Evolutionary conservation across 2,329 filamentous ascomycete genomes (phyloP).

Genomic region (Colletotrichum sp.): DNA sequence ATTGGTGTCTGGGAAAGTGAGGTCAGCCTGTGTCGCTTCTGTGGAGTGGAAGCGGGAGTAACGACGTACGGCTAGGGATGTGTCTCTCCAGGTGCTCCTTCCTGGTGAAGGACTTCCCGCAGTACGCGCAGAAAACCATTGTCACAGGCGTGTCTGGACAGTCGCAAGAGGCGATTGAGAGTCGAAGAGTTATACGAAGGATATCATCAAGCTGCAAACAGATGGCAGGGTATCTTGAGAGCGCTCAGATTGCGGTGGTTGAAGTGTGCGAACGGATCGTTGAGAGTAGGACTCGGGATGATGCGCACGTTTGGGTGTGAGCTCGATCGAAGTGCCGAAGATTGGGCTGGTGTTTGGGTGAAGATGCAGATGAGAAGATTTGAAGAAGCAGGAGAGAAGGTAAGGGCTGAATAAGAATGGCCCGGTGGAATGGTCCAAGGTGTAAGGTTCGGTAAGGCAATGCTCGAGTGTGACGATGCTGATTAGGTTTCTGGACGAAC

Average conservation of each 20-base stretch:
- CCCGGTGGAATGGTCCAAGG: not conserved
- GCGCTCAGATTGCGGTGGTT: not conserved
- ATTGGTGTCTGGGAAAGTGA: conserved; percentile 49
- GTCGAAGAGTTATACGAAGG: not conserved
- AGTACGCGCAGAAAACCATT: conserved; percentile 58
- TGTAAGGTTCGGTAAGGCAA: not conserved
- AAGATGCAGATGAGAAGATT: not conserved
- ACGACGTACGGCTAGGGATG: conserved; percentile 53
- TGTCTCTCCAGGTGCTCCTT: conserved; percentile 63
- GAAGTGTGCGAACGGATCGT: not conserved
- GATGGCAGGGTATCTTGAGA: not conserved
- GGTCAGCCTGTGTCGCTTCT: conserved; percentile 13
- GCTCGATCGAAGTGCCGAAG: not conserved
- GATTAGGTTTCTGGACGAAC: conserved; percentile 12
- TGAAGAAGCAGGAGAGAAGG: not conserved
- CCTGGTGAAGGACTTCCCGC: conserved; percentile 58
- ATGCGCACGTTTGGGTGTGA: not conserved
- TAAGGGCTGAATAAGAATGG: not conserved
- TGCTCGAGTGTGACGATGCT: not conserved
- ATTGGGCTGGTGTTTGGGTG: not conserved
- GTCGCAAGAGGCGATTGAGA: not conserved
- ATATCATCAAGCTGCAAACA: not conserved
- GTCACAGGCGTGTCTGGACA: conserved; percentile 1
- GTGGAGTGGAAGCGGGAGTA: not conserved
- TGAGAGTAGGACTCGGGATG: not conserved